These are phyloP conservation scores for Aspergillus sp. DNA, from an alignment of 2,329 filamentous ascomycete species.

Conservation along the genomic window DNA sequence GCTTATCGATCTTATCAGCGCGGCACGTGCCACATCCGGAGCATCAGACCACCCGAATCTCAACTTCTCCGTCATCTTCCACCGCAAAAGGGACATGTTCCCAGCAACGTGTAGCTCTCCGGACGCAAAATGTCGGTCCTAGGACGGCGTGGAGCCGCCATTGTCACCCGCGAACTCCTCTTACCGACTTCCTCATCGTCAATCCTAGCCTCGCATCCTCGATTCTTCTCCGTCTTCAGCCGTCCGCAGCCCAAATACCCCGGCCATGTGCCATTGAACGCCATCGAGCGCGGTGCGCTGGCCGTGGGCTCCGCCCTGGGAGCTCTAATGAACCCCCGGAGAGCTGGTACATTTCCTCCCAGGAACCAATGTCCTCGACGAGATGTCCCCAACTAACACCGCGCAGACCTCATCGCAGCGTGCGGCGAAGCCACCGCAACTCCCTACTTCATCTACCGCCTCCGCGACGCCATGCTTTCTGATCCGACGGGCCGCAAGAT, in stretches of 20 bases:
- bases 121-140: conserved; percentile 28
- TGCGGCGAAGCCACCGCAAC: conserved; percentile 93
- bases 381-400: neutral
- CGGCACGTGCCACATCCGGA: conserved; percentile 11
- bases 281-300: conserved; percentile 70
- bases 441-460: conserved; percentile 89
- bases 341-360: conserved; percentile 58
- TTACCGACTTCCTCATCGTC: conserved; percentile 3
- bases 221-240: conserved; percentile 75
- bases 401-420: conserved; percentile 81
- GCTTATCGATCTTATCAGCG: conserved; percentile 19
- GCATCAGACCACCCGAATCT: conserved; percentile 16
- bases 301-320: conserved; percentile 60
- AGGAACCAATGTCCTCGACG: neutral
- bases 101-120: conserved; percentile 1
- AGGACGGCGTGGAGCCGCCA: conserved; percentile 16
- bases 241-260: conserved; percentile 85
- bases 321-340: conserved; percentile 69
- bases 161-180: conserved; percentile 13
- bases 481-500: conserved; percentile 83
- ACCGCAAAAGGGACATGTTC: conserved; percentile 9
- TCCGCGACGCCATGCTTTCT: conserved; percentile 87
- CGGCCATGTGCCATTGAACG: conserved; percentile 85
- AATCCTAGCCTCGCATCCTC: conserved; percentile 18
- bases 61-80: neutral